These are phyloP conservation scores for Neonectria sp. DNA, from an alignment of 2,329 filamentous ascomycete genomes.

Conservation along the genomic window DNA sequence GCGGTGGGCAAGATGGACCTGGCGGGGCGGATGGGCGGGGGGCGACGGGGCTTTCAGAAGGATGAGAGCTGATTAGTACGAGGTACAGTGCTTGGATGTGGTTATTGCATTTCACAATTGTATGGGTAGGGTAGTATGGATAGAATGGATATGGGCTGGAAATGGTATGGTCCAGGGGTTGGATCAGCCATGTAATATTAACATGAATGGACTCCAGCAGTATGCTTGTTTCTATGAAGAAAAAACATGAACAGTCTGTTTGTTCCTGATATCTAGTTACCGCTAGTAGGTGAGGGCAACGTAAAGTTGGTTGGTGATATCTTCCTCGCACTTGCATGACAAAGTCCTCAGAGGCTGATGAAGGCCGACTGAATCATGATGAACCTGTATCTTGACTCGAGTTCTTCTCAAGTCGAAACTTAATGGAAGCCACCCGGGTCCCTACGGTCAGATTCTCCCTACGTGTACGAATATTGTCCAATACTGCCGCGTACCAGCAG, in stretches of 20 bases:
- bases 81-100: background rate
- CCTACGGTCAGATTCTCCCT: no score
- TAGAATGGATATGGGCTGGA: background rate
- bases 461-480: background rate
- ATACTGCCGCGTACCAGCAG: constrained; percentile 1
- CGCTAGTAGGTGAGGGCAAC: background rate
- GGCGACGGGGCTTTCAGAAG: constrained; percentile 60
- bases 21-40: constrained; percentile 66
- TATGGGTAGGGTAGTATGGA: background rate
- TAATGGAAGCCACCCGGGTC: no score
- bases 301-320: no score
- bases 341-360: background rate
- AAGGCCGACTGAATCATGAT: background rate
- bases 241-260: background rate
- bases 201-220: background rate
- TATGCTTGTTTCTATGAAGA: background rate
- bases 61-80: constrained; percentile 60
- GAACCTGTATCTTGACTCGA: background rate
- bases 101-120: background rate
- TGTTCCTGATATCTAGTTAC: background rate
- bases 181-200: background rate
- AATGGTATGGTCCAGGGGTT: background rate
- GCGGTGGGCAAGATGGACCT: constrained; percentile 67
- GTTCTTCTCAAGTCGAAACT: background rate
- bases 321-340: background rate